phyloP scores from a whole-genome alignment of 495 filamentous ascomycete genomes.

The Chaetomium cochliodes region DNA sequence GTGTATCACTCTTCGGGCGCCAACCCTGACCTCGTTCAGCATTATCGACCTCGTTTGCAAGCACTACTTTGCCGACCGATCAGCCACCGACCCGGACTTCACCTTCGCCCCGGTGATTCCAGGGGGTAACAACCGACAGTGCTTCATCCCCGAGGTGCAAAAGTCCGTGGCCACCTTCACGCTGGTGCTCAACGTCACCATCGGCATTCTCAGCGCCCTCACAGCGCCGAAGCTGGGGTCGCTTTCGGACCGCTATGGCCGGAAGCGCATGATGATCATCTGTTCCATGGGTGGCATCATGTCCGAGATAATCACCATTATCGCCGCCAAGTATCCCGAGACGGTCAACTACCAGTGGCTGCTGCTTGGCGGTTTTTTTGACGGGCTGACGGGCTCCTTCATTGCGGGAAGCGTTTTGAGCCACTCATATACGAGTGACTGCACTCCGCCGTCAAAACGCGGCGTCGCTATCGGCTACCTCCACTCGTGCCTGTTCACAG shows the following conservation, averaged over 20 bases:
- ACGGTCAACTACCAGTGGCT: slow-evolving; percentile 68
- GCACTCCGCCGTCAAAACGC: slow-evolving; percentile 71
- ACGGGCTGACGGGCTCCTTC: slow-evolving; percentile 85
- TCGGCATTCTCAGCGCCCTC: slow-evolving; percentile 70
- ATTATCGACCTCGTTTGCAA: slow-evolving; percentile 78
- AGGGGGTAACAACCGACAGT: slow-evolving; percentile 69
- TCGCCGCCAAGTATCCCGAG: slow-evolving; percentile 72
- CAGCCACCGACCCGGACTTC: slow-evolving; percentile 55
- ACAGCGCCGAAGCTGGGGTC: slow-evolving; percentile 78
- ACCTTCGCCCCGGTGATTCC: slow-evolving; percentile 63
- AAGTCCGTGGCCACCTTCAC: slow-evolving; percentile 72
- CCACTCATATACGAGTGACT: slow-evolving; percentile 85
- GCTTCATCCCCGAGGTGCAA: slow-evolving; percentile 66
- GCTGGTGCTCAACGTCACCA: slow-evolving; percentile 67
- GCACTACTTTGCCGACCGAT: slow-evolving; percentile 67
- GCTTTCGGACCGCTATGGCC: slow-evolving; percentile 84
- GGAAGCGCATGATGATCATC: slow-evolving; percentile 66
- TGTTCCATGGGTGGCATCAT: slow-evolving; percentile 65
- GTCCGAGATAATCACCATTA: slow-evolving; percentile 70
- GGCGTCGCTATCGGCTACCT: slow-evolving; percentile 87
- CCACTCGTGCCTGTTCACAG: slow-evolving; percentile 81
- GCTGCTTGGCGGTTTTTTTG: slow-evolving; percentile 68
- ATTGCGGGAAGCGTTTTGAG: slow-evolving; percentile 75
- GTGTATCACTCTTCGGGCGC: background rate
- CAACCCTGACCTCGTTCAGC: slow-evolving; percentile 40